phyloP scores from a whole-genome alignment of 1,284 basidiomycete species.

The Heliocybe sulcata region DNA sequence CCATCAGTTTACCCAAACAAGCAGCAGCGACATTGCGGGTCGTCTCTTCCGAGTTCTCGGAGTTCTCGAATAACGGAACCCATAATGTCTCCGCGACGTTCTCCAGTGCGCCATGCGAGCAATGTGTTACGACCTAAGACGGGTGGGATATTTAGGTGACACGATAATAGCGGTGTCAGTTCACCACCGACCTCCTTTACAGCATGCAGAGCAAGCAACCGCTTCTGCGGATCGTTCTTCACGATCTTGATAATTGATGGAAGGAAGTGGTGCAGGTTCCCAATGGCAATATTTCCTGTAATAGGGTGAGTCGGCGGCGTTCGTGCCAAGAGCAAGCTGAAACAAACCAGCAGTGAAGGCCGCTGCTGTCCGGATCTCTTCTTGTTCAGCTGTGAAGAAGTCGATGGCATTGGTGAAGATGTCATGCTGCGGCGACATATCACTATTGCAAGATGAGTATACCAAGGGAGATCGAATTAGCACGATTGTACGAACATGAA shows the following conservation, averaged over 20 bases:
- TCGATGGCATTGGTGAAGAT: slow-evolving; percentile 71
- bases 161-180: background rate
- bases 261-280: slow-evolving; percentile 80
- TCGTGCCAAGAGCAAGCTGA: background rate
- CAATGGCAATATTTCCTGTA: slow-evolving; percentile 89
- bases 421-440: slow-evolving; percentile 73
- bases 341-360: slow-evolving; percentile 82
- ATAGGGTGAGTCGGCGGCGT: slow-evolving; percentile 1
- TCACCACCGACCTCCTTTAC: slow-evolving; percentile 77
- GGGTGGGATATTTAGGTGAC: background rate
- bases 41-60: slow-evolving; percentile 82
- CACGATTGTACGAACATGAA: slow-evolving; percentile 52
- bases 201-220: slow-evolving; percentile 83
- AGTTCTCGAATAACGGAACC: slow-evolving; percentile 85
- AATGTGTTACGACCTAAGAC: slow-evolving; percentile 82
- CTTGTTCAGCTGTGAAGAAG: slow-evolving; percentile 69
- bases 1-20: slow-evolving; percentile 92
- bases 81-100: slow-evolving; percentile 84
- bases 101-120: slow-evolving; percentile 76
- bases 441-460: slow-evolving; percentile 37
- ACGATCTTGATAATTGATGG: slow-evolving; percentile 82
- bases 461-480: slow-evolving; percentile 4
- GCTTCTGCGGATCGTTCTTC: slow-evolving; percentile 69
- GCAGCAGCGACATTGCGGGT: slow-evolving; percentile 93
- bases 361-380: slow-evolving; percentile 82